Evolutionary conservation across 768 basidiomycete species (phyloP).

Genomic region (Rhizopogon vinicolor): DNA sequence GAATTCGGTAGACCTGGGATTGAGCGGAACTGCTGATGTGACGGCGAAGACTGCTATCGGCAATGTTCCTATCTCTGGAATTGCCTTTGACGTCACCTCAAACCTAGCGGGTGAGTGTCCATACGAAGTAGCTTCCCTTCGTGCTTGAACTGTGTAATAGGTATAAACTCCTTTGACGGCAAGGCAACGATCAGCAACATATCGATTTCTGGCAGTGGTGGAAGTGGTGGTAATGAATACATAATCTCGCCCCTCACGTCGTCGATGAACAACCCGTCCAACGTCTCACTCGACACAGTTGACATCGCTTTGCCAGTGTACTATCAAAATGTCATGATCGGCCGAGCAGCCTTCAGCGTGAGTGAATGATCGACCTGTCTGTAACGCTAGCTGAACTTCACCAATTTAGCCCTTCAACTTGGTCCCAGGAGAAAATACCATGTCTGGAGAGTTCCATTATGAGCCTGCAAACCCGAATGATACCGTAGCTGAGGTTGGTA

Average conservation of each 20-base stretch:
- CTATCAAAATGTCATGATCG: slow-evolving; percentile 52
- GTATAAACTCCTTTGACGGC: slow-evolving; percentile 56
- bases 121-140: not conserved
- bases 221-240: slow-evolving; percentile 53
- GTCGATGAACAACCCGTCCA: slow-evolving; percentile 61
- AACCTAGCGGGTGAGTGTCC: slow-evolving; percentile 41
- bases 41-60: slow-evolving; percentile 60
- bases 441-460: slow-evolving; percentile 64
- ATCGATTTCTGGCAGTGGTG: slow-evolving; percentile 60
- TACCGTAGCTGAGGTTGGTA: slow-evolving; percentile 48
- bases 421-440: slow-evolving; percentile 49
- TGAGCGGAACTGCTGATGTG: slow-evolving; percentile 57
- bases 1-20: slow-evolving; percentile 36
- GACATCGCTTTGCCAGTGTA: slow-evolving; percentile 54
- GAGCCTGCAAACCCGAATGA: slow-evolving; percentile 61
- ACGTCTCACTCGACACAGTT: slow-evolving; percentile 56
- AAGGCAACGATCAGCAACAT: slow-evolving; percentile 51
- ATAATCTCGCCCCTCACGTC: slow-evolving; percentile 55
- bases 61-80: slow-evolving; percentile 58
- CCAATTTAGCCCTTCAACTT: slow-evolving; percentile 46
- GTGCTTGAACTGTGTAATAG: slow-evolving; percentile 22
- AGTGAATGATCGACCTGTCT: slow-evolving; percentile 12
- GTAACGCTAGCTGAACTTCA: not conserved
- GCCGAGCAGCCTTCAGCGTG: slow-evolving; percentile 56
- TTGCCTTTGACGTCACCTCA: slow-evolving; percentile 59